phyloP scores from a whole-genome alignment of 2,329 filamentous ascomycete genomes.

The Neonectria ditissima region DNA sequence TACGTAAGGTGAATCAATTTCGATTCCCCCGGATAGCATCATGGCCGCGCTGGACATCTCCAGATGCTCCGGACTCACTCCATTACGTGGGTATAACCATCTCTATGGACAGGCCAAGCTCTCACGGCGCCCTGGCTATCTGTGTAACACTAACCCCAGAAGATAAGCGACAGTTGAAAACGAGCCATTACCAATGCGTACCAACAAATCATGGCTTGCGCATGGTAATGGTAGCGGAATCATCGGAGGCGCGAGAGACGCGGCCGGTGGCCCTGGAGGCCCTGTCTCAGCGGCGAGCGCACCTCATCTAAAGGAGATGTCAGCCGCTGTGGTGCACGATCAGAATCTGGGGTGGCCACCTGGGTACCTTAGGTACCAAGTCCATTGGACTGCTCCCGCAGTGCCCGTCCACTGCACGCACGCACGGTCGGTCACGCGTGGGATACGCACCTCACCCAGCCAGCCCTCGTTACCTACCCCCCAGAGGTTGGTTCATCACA shows the following conservation, averaged over 20 bases:
- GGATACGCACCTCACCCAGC: too few relatives aligned
- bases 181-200: constrained; percentile 19
- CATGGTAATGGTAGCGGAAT: constrained; percentile 35
- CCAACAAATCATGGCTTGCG: constrained; percentile 32
- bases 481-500: constrained; percentile 17
- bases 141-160: constrained; percentile 22
- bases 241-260: constrained; percentile 36
- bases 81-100: constrained; percentile 20
- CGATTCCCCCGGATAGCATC: constrained; percentile 2
- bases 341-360: constrained; percentile 39
- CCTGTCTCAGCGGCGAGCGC: constrained; percentile 26
- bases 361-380: too few relatives aligned
- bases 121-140: constrained; percentile 13
- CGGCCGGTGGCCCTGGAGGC: constrained; percentile 25
- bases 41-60: background rate
- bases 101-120: constrained; percentile 15
- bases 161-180: constrained; percentile 36
- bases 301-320: constrained; percentile 34
- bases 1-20: constrained; percentile 4
- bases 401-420: too few relatives aligned
- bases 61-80: constrained; percentile 11
- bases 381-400: too few relatives aligned
- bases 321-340: constrained; percentile 43
- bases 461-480: constrained; percentile 5
- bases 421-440: too few relatives aligned